Evolutionary conservation across 129 eudicot species (phyloP).

Genomic region (Ambrosia trifida): DNA sequence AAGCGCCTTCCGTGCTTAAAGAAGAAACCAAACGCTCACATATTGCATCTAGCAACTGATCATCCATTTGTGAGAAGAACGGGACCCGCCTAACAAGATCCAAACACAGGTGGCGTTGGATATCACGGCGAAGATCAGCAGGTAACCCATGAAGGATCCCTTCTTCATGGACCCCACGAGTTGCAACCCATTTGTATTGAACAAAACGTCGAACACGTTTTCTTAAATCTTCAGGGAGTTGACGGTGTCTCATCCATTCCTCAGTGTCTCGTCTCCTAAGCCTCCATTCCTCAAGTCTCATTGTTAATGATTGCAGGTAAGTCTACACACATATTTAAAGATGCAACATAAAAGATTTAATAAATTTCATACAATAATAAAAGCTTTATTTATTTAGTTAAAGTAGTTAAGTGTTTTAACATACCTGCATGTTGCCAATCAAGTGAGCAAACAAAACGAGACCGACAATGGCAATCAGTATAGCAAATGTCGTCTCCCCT

Average conservation of each 20-base stretch:
- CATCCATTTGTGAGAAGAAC: conserved; percentile 97
- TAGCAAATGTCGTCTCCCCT: conserved; percentile 91
- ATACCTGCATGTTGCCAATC: conserved; percentile 98
- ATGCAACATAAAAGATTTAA: neutral
- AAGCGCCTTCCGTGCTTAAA: conserved; percentile 88
- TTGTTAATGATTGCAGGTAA: conserved; percentile 84
- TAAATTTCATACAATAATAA: neutral
- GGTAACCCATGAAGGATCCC: conserved; percentile 75
- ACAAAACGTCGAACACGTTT: conserved; percentile 85
- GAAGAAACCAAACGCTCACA: conserved; percentile 92
- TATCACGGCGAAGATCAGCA: conserved; percentile 85
- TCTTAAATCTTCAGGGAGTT: conserved; percentile 90
- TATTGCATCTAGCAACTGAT: conserved; percentile 94
- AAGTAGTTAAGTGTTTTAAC: conserved; percentile 9
- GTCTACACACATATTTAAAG: conserved; percentile 54
- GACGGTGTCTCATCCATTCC: conserved; percentile 98
- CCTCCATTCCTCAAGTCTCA: conserved; percentile 99
- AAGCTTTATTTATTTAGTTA: neutral
- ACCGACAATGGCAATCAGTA: conserved; percentile 94
- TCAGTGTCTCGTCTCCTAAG: conserved; percentile 91
- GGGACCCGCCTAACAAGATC: conserved; percentile 97
- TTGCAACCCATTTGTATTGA: conserved; percentile 96
- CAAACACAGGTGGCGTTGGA: conserved; percentile 90
- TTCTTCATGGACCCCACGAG: conserved; percentile 95
- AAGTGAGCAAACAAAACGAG: conserved; percentile 94